Conservation (phyloP, 1,139 yeast genomes). For the Arxiozyma slooffiae region DNA sequence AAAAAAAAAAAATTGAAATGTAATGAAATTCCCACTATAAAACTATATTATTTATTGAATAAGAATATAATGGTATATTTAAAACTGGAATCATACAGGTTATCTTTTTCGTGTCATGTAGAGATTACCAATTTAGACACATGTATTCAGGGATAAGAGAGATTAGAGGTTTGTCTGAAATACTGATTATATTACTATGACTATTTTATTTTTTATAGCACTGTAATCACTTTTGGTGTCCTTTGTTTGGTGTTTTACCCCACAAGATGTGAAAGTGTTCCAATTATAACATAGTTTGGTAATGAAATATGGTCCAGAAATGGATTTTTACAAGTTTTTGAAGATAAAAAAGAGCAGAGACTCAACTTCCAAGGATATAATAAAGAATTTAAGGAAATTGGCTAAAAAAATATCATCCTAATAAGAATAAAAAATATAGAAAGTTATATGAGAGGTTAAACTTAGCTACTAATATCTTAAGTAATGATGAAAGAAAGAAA, state of each 20-base stretch:
- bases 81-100: no score
- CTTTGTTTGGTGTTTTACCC: slow-evolving; percentile 27
- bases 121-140: no score
- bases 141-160: background rate
- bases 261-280: slow-evolving; percentile 75
- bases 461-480: slow-evolving; percentile 60
- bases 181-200: background rate
- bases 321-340: slow-evolving; percentile 63
- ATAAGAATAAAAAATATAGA: slow-evolving; percentile 43
- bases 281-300: slow-evolving; percentile 57
- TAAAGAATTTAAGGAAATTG: slow-evolving; percentile 62
- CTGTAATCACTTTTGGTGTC: slow-evolving; percentile 7
- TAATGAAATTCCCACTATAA: no score
- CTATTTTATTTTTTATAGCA: slow-evolving; percentile 9
- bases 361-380: slow-evolving; percentile 53
- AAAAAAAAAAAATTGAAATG: no score
- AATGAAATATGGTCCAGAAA: slow-evolving; percentile 51
- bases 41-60: no score
- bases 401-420: slow-evolving; percentile 77
- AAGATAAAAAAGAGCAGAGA: slow-evolving; percentile 37
- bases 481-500: slow-evolving; percentile 53
- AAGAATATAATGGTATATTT: no score
- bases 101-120: no score
- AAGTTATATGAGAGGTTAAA: slow-evolving; percentile 61
- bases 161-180: no score